phyloP scores from a whole-genome alignment of 306 rosid genomes.

The Echinosophora koreensis region DNA sequence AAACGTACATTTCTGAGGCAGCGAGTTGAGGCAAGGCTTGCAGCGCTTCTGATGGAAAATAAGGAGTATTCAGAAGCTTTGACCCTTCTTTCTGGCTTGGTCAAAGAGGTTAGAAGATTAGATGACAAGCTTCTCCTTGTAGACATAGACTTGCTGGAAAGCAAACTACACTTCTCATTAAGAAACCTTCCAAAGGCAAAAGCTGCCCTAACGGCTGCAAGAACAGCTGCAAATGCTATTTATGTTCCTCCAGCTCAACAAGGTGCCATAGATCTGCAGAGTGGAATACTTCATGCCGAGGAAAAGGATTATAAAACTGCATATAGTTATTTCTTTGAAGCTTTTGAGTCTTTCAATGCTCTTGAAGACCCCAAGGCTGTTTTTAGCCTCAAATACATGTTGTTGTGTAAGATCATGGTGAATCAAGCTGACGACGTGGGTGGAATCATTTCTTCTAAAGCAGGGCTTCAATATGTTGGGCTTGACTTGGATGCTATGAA shows the following conservation, averaged over 20 bases:
- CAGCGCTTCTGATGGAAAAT: slow-evolving; percentile 89
- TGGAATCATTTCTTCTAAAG: slow-evolving; percentile 89
- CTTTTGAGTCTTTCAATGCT: slow-evolving; percentile 92
- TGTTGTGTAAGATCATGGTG: slow-evolving; percentile 92
- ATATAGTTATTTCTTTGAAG: slow-evolving; percentile 92
- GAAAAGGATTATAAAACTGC: slow-evolving; percentile 95
- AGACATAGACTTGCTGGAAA: slow-evolving; percentile 93
- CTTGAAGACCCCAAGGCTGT: slow-evolving; percentile 94
- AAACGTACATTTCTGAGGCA: slow-evolving; percentile 93
- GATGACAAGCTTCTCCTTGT: slow-evolving; percentile 98
- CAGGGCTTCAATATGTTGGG: slow-evolving; percentile 85
- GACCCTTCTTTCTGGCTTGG: slow-evolving; percentile 78
- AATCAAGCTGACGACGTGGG: slow-evolving; percentile 92
- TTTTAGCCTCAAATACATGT: slow-evolving; percentile 92
- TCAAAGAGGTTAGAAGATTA: slow-evolving; percentile 95
- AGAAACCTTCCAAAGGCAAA: slow-evolving; percentile 98
- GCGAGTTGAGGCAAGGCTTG: slow-evolving; percentile 95
- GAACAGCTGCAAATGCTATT: slow-evolving; percentile 96
- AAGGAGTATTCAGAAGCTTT: slow-evolving; percentile 92
- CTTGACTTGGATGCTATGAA: slow-evolving; percentile 98
- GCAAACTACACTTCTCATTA: slow-evolving; percentile 88
- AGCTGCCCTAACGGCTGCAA: slow-evolving; percentile 95
- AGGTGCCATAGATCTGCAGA: slow-evolving; percentile 92
- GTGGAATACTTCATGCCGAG: slow-evolving; percentile 96
- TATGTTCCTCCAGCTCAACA: slow-evolving; percentile 99